Evolutionary conservation across 306 rosid genomes (phyloP), one percentile per base, ranked within the genome.

Genomic region (Pterocarpus macrocarpus): DNA sequence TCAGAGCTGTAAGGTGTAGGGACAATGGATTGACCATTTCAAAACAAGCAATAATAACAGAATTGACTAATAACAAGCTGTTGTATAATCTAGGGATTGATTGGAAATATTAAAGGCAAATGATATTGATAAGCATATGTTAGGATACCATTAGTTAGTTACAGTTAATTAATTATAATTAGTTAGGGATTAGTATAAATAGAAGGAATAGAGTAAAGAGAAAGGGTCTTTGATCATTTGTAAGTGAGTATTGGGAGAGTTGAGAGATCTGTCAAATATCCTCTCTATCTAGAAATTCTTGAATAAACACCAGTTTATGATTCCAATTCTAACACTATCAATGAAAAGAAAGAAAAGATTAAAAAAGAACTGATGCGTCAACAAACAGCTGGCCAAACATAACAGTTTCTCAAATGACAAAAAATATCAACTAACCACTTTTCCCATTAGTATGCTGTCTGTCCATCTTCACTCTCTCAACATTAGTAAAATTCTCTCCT

Each of bases 341-440:
- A 47, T 66, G 16, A 33, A 61, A 47, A 2, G 15, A 68, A 69
- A 30, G 28, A 47, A 11, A 14, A 66, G 36, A 69, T 22, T 22
- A 82, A 33, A 55, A 68, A 82, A 56, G 13, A 82, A 82, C 67
- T 15, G 43, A 49, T 75, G 52, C 50, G 10, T 53, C 57, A 83
- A 57, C 64, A 49, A 75, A 39, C 22, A 74, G 52, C 80, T 45
- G 56, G 58, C 38, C 55, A 22, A 70, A 65, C 47, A 17, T 17
- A 56, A 56, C 41, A 56, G 15, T 1, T 52, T 85, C 50, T 56
- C 41, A 58, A 39, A 76, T 41, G 64, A 66, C 32, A 57, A 16
- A 66, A 78, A 59, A 2, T 38, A 14, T 83, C 32, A 57, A 64
- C 89, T 76, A 67, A 90, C 96, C 97, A 47, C 79, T 50, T 68